Percentiles rank a stretch among this genome's conserved stretches.
Conservation (phyloP, 495 filamentous ascomycete species). For the Aspergillus diversus region DNA sequence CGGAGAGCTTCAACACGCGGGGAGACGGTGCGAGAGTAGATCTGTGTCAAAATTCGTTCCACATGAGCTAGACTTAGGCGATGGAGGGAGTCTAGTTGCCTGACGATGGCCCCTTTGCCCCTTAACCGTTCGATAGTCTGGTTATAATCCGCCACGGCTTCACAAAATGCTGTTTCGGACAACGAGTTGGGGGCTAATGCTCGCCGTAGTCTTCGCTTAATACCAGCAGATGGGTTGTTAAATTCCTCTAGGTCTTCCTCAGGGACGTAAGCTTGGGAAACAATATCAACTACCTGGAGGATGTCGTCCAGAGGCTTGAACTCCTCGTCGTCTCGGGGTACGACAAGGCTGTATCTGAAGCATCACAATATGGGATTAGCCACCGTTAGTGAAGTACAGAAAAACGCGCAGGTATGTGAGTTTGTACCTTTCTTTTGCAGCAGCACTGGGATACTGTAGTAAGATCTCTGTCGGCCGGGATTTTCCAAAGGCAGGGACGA, state of each 20-base stretch:
- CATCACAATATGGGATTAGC: constrained; percentile 17
- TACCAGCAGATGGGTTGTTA: constrained; percentile 71
- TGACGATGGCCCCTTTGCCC: constrained; percentile 66
- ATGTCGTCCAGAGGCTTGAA: constrained; percentile 89
- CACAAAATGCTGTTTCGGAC: constrained; percentile 68
- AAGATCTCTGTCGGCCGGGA: constrained; percentile 55
- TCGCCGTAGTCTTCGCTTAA: constrained; percentile 71
- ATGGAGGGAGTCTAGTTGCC: constrained; percentile 66
- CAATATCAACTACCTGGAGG: constrained; percentile 71
- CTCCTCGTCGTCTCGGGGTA: constrained; percentile 71
- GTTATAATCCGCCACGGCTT: constrained; percentile 78
- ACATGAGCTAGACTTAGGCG: constrained; percentile 70
- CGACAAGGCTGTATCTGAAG: constrained; percentile 74
- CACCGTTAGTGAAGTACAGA: neutral
- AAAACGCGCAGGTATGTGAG: neutral
- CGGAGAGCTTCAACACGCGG: constrained; percentile 79
- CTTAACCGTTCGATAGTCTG: constrained; percentile 60
- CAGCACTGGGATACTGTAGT: constrained; percentile 74
- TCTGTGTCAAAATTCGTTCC: constrained; percentile 81
- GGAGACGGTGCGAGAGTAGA: constrained; percentile 89
- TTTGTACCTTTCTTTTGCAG: constrained; percentile 67
- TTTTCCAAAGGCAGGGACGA: constrained; percentile 49
- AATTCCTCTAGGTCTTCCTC: constrained; percentile 65
- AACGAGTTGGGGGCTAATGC: constrained; percentile 56
- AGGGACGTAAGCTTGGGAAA: constrained; percentile 75